Conservation (phyloP, 495 filamentous ascomycete species). For the Usnea hakonensis region DNA sequence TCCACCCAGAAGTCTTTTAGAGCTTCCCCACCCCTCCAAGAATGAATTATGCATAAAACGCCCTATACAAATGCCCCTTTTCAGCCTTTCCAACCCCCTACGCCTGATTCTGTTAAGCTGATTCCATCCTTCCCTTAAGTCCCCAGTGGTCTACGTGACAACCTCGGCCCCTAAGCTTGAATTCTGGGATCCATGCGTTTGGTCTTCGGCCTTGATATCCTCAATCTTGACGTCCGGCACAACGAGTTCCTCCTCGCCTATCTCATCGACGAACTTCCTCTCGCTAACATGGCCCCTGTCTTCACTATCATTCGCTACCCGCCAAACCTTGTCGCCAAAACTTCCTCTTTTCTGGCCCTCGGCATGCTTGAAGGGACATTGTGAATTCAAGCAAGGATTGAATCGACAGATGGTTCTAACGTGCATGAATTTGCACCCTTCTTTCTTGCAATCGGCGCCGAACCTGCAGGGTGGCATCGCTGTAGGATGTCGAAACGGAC, state of each 20-base stretch:
- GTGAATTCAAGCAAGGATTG: slow-evolving; percentile 79
- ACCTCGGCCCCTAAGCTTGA: slow-evolving; percentile 25
- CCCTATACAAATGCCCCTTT: neutral
- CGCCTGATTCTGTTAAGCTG: neutral
- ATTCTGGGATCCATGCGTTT: slow-evolving; percentile 25
- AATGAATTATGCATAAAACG: neutral
- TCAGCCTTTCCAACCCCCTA: neutral
- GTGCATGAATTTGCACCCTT: slow-evolving; percentile 88
- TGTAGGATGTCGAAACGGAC: slow-evolving; percentile 74
- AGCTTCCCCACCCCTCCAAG: neutral
- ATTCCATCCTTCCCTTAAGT: neutral
- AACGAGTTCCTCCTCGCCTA: slow-evolving; percentile 65
- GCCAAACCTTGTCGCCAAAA: slow-evolving; percentile 89
- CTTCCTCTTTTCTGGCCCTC: slow-evolving; percentile 72
- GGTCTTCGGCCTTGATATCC: slow-evolving; percentile 27
- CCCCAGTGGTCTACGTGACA: slow-evolving; percentile 15
- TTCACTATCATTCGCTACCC: slow-evolving; percentile 46
- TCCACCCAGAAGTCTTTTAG: neutral
- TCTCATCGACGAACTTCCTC: slow-evolving; percentile 73
- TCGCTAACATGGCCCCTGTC: slow-evolving; percentile 69
- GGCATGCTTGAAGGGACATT: slow-evolving; percentile 81
- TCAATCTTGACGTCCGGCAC: slow-evolving; percentile 48
- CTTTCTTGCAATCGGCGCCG: slow-evolving; percentile 77
- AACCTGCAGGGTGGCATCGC: slow-evolving; percentile 78
- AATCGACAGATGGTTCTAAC: slow-evolving; percentile 75